Evolutionary conservation across 441 rosid genomes (phyloP), one percentile per base, ranked within the genome.

Genomic region (Lepidium campestre): DNA sequence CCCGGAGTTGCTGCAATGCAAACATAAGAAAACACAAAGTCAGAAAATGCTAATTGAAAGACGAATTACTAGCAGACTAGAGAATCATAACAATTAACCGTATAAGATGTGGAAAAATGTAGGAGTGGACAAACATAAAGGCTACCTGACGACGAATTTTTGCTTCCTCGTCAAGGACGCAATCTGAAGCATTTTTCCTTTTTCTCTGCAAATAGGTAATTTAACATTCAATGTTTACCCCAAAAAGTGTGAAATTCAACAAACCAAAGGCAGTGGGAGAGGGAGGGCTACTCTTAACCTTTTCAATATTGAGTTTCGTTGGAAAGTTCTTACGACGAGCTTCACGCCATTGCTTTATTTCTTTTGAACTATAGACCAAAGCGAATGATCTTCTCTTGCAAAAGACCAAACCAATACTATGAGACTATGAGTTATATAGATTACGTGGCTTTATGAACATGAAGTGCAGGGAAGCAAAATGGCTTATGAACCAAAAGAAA

Each of bases 291-390:
- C 74, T 41, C 80, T 29, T 56, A 76, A 88, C 98, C 96, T 87
- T 82, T 77, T 80, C 73, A 9, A 78, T 57, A 63, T 79, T 82
- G 79, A 75, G 75, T 57, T 81, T 83, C 39, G 93, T 74, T 57
- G 98, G 97, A 75, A 68, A 85, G 72, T 84, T 78, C 78, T 77
- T 93, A 72, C 74, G 86, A 40, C 98, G 97, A 59, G 82, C 84
- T 62, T 83, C 88, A 73, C 89, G 71, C 98, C 98, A 93, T 76
- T 73, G 80, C 66, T 73, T 77, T 75, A 90, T 72, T 80, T 93
- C 97, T 78, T 83, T 77, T 68, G 79, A 75, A 46, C 93, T 66
- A 66, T 93, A 93, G 46, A 46, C 61, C 73, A 76, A 31, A 52
- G 81, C 71, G 70, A 25, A 71, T 25, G 79, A 58, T 70, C 87